Conservation (phyloP, 140 eudicot species). For the Cichorium intybus region DNA sequence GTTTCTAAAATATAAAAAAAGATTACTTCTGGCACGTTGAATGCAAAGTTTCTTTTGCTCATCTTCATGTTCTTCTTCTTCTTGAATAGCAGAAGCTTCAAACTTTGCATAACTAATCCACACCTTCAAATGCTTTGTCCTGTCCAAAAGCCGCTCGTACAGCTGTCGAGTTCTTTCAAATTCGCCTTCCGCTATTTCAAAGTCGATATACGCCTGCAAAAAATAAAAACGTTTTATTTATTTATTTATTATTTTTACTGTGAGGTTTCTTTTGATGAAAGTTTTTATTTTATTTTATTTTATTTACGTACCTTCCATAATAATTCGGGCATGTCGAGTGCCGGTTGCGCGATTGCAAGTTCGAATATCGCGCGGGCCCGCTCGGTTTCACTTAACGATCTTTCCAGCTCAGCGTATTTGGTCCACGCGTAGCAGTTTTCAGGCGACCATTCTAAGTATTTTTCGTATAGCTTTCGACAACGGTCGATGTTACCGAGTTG, state of each 20-base stretch:
- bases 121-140: slow-evolving; percentile 87
- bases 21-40: slow-evolving; percentile 72
- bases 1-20: background rate
- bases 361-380: slow-evolving; percentile 92
- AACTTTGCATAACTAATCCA: slow-evolving; percentile 93
- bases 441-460: slow-evolving; percentile 90
- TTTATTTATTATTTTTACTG: too few relatives aligned
- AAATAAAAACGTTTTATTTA: background rate
- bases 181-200: slow-evolving; percentile 82
- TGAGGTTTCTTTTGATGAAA: too few relatives aligned
- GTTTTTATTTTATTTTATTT: too few relatives aligned
- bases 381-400: slow-evolving; percentile 85
- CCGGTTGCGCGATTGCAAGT: slow-evolving; percentile 97
- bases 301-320: slow-evolving; percentile 71
- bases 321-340: slow-evolving; percentile 90
- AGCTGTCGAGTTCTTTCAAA: slow-evolving; percentile 77
- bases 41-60: slow-evolving; percentile 54
- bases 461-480: slow-evolving; percentile 81
- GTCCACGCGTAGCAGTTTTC: slow-evolving; percentile 95
- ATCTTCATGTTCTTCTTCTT: slow-evolving; percentile 37
- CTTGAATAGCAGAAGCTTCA: slow-evolving; percentile 84
- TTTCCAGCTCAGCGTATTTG: slow-evolving; percentile 83
- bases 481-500: slow-evolving; percentile 92
- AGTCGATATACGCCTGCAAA: slow-evolving; percentile 87
- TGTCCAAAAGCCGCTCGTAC: slow-evolving; percentile 82